Conservation (phyloP, 345 rosid species). For the Sisymbrium altissimum region DNA sequence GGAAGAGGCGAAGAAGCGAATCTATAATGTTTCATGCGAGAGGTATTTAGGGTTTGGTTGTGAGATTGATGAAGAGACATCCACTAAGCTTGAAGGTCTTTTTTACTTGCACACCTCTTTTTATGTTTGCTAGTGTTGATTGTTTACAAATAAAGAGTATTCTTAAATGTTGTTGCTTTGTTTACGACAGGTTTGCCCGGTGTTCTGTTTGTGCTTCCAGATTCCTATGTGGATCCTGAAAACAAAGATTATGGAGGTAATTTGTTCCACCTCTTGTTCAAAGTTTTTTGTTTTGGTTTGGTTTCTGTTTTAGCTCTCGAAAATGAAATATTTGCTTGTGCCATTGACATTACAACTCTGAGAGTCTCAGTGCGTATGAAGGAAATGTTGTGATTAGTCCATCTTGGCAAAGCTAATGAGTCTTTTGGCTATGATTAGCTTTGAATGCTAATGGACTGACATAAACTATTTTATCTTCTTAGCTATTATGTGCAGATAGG, state of each 20-base stretch:
- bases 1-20: slow-evolving; percentile 89
- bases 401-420: slow-evolving; percentile 54
- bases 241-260: slow-evolving; percentile 94
- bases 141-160: not conserved
- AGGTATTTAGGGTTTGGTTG: slow-evolving; percentile 95
- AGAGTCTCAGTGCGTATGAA: not conserved
- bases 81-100: slow-evolving; percentile 84
- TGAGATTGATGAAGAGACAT: slow-evolving; percentile 94
- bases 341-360: not conserved
- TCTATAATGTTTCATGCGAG: slow-evolving; percentile 95
- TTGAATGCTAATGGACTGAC: slow-evolving; percentile 44
- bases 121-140: not conserved
- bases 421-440: slow-evolving; percentile 26
- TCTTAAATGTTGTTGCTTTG: not conserved
- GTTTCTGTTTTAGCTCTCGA: not conserved
- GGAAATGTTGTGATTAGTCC: not conserved
- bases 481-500: slow-evolving; percentile 13
- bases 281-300: not conserved
- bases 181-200: slow-evolving; percentile 67
- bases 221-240: slow-evolving; percentile 90
- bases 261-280: not conserved
- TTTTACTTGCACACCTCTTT: not conserved
- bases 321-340: not conserved
- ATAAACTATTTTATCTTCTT: slow-evolving; percentile 11
- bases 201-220: slow-evolving; percentile 87